These are phyloP conservation scores for Tuber indicum DNA, from an alignment of 495 filamentous ascomycete species.

Conservation along the genomic window DNA sequence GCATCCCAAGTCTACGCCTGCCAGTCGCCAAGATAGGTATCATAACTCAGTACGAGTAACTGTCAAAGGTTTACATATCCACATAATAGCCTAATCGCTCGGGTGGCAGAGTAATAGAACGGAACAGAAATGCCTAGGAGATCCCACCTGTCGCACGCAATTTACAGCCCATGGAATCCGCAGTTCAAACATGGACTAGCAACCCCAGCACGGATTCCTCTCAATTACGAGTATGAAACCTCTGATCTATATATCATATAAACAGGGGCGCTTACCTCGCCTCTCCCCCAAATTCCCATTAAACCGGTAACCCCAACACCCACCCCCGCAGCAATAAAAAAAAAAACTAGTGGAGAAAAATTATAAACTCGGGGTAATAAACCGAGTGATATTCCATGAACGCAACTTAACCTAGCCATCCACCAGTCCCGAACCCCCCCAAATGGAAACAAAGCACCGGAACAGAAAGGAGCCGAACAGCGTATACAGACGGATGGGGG, in stretches of 20 bases:
- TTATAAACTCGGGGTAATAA: background rate
- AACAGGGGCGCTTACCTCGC: background rate
- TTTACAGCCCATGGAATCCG: background rate
- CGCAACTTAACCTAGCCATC: background rate
- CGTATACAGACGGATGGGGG: background rate
- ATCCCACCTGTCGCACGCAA: background rate
- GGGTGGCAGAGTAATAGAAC: background rate
- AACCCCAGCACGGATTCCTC: background rate
- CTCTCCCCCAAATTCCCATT: background rate
- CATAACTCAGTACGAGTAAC: background rate
- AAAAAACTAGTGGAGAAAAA: background rate
- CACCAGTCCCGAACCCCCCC: background rate
- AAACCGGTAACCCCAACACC: background rate
- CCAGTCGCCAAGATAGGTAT: background rate
- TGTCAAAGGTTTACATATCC: background rate
- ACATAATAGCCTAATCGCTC: background rate
- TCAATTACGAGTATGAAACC: background rate
- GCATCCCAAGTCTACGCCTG: background rate
- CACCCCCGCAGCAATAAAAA: background rate
- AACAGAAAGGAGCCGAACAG: background rate
- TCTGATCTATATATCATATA: background rate
- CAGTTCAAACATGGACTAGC: background rate
- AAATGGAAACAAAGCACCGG: background rate
- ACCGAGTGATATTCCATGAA: background rate
- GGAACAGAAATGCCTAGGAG: background rate